phyloP scores from a whole-genome alignment of 2,329 filamentous ascomycete genomes.

The Colletotrichum abscissum region DNA sequence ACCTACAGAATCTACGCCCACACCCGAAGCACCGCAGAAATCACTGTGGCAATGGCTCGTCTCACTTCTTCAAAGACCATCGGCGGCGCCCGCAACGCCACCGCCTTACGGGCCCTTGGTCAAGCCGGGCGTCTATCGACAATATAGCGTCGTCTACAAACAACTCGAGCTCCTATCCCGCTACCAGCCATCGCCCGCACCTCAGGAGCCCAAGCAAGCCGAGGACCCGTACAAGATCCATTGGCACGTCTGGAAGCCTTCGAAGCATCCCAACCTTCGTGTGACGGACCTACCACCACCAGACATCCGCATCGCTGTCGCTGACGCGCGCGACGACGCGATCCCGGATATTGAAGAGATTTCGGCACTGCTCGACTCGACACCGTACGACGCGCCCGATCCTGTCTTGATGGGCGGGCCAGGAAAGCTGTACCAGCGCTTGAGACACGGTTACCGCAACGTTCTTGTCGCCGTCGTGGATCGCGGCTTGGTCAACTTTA shows the following conservation, averaged over 20 bases:
- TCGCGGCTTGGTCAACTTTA: constrained; percentile 88
- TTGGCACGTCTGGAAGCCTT: constrained; percentile 85
- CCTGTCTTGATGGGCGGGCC: constrained; percentile 47
- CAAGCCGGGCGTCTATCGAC: constrained; percentile 72
- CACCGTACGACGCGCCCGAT: constrained; percentile 74
- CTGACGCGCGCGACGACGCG: constrained; percentile 77
- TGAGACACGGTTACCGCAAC: constrained; percentile 87
- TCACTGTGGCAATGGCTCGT: constrained; percentile 66
- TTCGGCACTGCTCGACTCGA: constrained; percentile 75
- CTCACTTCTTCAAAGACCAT: constrained; percentile 53
- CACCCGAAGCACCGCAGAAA: constrained; percentile 36
- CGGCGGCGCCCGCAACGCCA: constrained; percentile 39
- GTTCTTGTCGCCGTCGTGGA: constrained; percentile 91
- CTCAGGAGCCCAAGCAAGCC: constrained; percentile 41
- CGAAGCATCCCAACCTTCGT: constrained; percentile 69
- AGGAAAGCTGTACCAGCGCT: constrained; percentile 75
- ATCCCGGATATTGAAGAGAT: constrained; percentile 82
- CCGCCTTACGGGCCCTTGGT: constrained; percentile 67
- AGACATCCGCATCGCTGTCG: constrained; percentile 86
- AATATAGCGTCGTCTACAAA: constrained; percentile 78
- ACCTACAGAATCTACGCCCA: neutral
- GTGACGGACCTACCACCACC: constrained; percentile 83
- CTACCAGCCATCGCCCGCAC: constrained; percentile 65
- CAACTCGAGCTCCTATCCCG: constrained; percentile 79
- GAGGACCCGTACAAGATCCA: constrained; percentile 75